A percentile compares a stretch with the other conserved stretches of the same genome.
These are phyloP conservation scores for Quercus engelmannii DNA, from an alignment of 306 rosid species.

Conservation along the genomic window DNA sequence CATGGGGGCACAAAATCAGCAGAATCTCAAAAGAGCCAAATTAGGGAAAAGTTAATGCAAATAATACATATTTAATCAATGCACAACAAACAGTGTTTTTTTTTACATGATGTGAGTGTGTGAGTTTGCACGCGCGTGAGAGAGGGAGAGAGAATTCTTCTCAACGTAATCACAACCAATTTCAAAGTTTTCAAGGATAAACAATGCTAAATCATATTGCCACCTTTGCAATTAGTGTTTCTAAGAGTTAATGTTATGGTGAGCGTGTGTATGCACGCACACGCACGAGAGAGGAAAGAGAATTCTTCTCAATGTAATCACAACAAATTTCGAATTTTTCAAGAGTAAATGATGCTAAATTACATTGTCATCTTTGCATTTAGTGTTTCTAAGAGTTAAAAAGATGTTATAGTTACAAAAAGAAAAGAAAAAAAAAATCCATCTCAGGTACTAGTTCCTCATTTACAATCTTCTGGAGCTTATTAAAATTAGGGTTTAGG, in stretches of 20 bases:
- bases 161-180: neutral
- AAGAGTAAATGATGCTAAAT: neutral
- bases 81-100: constrained; percentile 11
- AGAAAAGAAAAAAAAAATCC: neutral
- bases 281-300: neutral
- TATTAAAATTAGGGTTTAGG: neutral
- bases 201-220: neutral
- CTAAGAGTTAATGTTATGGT: neutral
- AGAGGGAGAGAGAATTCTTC: neutral
- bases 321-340: neutral
- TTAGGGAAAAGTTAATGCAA: constrained; percentile 28
- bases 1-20: constrained; percentile 41
- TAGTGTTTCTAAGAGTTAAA: neutral
- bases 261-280: neutral
- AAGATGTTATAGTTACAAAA: neutral
- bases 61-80: constrained; percentile 9
- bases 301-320: neutral
- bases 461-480: neutral
- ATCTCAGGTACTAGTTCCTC: neutral
- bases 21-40: constrained; percentile 41
- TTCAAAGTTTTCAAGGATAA: constrained; percentile 4
- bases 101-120: neutral
- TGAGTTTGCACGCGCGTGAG: neutral
- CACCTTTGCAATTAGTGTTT: neutral
- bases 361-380: neutral